Conservation (phyloP, 257 asterid genomes). For the Anisodus acutangulus region DNA sequence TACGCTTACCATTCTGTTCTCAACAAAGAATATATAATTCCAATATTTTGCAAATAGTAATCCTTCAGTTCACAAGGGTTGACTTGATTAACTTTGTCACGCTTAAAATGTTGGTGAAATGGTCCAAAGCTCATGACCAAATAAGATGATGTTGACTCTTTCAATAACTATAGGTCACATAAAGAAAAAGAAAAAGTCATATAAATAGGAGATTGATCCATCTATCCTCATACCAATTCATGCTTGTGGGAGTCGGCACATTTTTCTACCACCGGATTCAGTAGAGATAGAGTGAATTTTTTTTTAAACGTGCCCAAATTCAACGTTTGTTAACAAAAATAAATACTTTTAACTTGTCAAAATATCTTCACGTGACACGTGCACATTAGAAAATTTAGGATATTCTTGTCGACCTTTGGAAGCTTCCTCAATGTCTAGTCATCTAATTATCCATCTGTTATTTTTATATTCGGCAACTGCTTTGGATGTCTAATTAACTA, state of each 20-base stretch:
- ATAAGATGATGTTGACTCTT: neutral
- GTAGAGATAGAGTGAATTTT: neutral
- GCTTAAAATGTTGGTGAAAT: neutral
- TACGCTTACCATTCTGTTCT: neutral
- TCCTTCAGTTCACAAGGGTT: neutral
- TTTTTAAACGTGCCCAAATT: neutral
- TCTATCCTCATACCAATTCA: too few species aligned
- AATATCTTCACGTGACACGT: neutral
- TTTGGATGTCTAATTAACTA: neutral
- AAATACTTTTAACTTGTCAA: neutral
- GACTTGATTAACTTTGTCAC: neutral
- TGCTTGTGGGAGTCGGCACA: neutral
- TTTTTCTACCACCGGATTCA: neutral
- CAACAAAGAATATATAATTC: neutral
- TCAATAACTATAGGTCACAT: neutral
- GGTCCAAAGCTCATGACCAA: constrained; percentile 8
- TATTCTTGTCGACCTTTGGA: neutral
- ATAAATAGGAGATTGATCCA: neutral
- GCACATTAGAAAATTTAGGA: neutral
- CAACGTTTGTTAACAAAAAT: neutral
- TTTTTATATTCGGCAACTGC: neutral
- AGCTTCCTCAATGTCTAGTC: neutral
- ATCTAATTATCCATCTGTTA: neutral
- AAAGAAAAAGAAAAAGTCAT: neutral
- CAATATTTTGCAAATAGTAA: neutral